Evolutionary conservation across 129 eudicot species (phyloP), one percentile per base, ranked within the genome.

Genomic region (Ambrosia artemisiifolia): DNA sequence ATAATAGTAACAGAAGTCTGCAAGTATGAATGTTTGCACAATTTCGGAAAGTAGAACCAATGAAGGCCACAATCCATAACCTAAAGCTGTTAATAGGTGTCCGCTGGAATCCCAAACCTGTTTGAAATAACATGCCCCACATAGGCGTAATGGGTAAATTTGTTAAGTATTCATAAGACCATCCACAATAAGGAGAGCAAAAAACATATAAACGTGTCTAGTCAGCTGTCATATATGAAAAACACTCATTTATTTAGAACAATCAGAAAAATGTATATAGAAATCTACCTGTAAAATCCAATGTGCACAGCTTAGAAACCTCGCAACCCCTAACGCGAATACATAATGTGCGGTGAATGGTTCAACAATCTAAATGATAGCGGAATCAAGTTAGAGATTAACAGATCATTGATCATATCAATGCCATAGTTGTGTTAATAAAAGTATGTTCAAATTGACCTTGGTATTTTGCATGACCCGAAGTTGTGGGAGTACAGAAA

Each of bases 311-410:
- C 86, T 78, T 77, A 87, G 73, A 60, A 87, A 87, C 81, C 88
- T 75, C 6, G 84, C 86, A 77, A 84, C 77, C 60, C 92, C 92
- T 74, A 84, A 77, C 18, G 88, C 88, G 77, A 87, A 84, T 11
- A 87, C 87, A 36, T 87, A 87, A 75, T 84, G 92, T 19, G 92
- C 81, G 68, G 92, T 87, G 67, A 87, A 87, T 5, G 89, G 87
- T 84, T 87, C 89, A 65, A 87, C 88, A 43, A 87, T 84, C 87
- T 87, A 77, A 7, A 12, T 1, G 53, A 40, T 42, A 53, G 54
- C 6, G 56, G 7, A 1, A 2, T 59, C 48, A 49, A 49, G 75
- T 57, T 67, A 50, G 47, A 33, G 1, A 67, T 50, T 32, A 35
- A 59, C 18, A 18, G 8, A 14, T 48, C 1, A 30, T 67, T 17